Evolutionary conservation across 306 rosid species (phyloP), one percentile per base, ranked within the genome.

Genomic region (Rosa rugosa): DNA sequence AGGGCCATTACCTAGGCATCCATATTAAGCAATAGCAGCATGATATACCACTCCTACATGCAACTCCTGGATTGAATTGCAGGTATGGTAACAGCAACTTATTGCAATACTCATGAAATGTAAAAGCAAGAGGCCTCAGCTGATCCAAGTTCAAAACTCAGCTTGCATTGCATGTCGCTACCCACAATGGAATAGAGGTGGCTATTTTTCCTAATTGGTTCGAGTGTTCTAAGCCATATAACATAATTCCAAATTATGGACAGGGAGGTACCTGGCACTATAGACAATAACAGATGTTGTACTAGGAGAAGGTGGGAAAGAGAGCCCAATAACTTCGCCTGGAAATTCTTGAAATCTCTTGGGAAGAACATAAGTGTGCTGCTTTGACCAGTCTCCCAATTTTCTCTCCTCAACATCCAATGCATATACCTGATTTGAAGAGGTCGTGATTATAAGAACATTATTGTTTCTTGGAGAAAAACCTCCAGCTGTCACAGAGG

Each of bases 311-410:
- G 95, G 94, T 38, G 96, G 88, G 82, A 96, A 96, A 42, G 98
- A 96, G 50, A 96, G 92, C 79, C 99, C 98, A 14, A 93, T 90
- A 65, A 96, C 98, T 86, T 93, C 99, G 60, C 99, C 99, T 5
- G 99, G 99, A 89, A 96, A 96, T 74, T 96, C 98, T 71, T 89
- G 99, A 73, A 78, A 93, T 84, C 93, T 91, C 85, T 70, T 86
- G 4, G 99, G 99, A 9, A 96, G 97, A 82, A 84, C 83, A 88
- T 76, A 82, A 16, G 94, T 80, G 49, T 93, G 82, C 70, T 85
- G 85, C 81, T 73, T 85, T 3, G 99, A 96, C 99, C 99, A 93
- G 76, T 90, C 96, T 75, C 99, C 99, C 85, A 91, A 72, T 78
- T 91, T 85, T 64, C 84, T 93, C 74, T 90, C 97, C 83, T 96